Conservation (phyloP, 345 rosid genomes). For the Eucalyptus microcorys region DNA sequence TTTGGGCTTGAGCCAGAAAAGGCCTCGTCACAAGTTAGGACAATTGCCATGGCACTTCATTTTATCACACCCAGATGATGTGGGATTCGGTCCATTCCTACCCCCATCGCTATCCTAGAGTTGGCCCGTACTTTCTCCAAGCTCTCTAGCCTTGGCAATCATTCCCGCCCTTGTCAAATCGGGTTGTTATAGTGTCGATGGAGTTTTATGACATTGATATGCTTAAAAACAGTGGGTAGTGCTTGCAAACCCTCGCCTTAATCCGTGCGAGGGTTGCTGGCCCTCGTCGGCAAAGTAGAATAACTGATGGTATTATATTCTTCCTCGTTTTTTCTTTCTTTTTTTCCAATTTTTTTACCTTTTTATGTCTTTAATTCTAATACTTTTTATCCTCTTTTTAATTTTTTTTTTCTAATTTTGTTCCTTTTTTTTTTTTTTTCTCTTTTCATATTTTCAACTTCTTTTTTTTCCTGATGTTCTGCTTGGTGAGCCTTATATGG, state of each 20-base stretch:
- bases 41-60: too few species aligned
- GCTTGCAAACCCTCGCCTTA: not conserved
- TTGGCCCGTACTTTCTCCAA: accelerated
- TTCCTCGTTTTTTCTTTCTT: too few species aligned
- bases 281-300: accelerated
- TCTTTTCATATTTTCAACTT: not conserved
- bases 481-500: not conserved
- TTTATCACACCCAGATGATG: accelerated
- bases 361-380: not conserved
- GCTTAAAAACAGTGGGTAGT: not conserved
- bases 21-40: accelerated
- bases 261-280: accelerated
- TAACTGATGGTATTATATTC: accelerated
- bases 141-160: too few species aligned
- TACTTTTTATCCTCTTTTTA: not conserved
- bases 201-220: not conserved
- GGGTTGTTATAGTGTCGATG: accelerated
- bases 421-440: not conserved
- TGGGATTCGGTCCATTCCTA: too few species aligned
- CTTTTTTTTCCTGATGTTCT: accelerated
- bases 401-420: accelerated
- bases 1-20: accelerated
- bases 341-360: not conserved
- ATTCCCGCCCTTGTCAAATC: accelerated
- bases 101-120: too few species aligned